These are phyloP conservation scores for Leishmania martiniquensis DNA, from an alignment of 208 protist genomes.

Conservation along the genomic window DNA sequence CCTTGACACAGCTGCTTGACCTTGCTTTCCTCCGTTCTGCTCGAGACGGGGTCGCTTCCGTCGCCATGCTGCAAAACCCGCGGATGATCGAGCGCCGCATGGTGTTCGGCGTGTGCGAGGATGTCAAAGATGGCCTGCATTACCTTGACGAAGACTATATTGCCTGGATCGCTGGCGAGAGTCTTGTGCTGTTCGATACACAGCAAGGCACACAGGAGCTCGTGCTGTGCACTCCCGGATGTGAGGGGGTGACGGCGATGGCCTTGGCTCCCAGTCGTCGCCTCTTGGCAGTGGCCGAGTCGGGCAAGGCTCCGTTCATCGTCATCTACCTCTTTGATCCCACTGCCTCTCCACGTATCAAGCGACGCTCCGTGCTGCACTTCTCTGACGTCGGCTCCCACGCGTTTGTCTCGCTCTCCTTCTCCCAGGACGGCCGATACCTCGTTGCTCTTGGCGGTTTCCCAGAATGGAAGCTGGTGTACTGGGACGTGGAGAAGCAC, in stretches of 20 bases:
- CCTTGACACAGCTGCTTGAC: not conserved
- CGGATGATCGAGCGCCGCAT: constrained; percentile 89
- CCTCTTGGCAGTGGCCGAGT: constrained; percentile 94
- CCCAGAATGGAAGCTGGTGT: constrained; percentile 94
- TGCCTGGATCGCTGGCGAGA: constrained; percentile 93
- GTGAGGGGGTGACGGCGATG: constrained; percentile 91
- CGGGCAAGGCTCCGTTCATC: constrained; percentile 75
- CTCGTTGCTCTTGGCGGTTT: constrained; percentile 89
- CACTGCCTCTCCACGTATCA: constrained; percentile 70
- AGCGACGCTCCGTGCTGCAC: constrained; percentile 84
- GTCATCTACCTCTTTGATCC: constrained; percentile 93
- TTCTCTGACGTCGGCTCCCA: constrained; percentile 81
- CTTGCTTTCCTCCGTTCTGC: not conserved
- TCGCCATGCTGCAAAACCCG: constrained; percentile 51
- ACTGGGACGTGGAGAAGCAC: constrained; percentile 93
- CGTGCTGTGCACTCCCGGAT: constrained; percentile 83
- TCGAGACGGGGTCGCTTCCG: not conserved
- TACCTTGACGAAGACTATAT: constrained; percentile 95
- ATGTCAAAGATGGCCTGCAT: constrained; percentile 92
- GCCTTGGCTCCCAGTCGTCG: constrained; percentile 91
- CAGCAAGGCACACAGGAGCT: constrained; percentile 93
- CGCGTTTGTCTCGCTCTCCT: constrained; percentile 90
- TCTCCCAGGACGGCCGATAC: constrained; percentile 91
- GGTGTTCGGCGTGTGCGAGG: constrained; percentile 94
- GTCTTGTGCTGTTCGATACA: constrained; percentile 92